Base-by-base conservation (phyloP, 2,329 filamentous ascomycete species). In the Nakataea oryzae region DNA sequence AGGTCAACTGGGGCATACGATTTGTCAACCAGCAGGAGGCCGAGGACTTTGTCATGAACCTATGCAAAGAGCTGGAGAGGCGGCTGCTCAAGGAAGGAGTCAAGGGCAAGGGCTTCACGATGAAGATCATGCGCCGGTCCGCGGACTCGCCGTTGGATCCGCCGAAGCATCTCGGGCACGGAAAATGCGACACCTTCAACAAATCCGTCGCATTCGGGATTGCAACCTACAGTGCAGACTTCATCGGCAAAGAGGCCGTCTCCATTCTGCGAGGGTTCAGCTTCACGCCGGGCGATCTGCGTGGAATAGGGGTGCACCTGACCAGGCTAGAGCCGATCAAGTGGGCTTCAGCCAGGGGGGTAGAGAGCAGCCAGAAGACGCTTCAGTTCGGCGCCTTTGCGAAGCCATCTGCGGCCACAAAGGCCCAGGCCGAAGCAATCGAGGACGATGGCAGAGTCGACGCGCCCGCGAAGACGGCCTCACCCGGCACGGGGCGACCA, bases 1-100 rank as follows among this genome's bases (percentile, higher is more conserved):
- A 99, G 72, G 91, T 99, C 65, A 99, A 95, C 69, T 99, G 95
- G 95, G 95, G 96, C 3, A 96, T 99, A 62, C 87, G 95, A 7
- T 99, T 99, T 71, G 86, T 95, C 67, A 96, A 83, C 64, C 91
- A 97, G 70, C 82, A 85, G n/a, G 93, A 99, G 74, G 93, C 92
- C 0, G 93, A 97, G 63, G 91, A 96, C 66, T 99, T 99, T 72
- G 82, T 97, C 32, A 79, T 85, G 64, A 95, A 90, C 66, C 78
- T 99, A 0, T 95, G 90, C 70, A 87, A 87, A 62, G 95, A 99
- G 73, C 77, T 99, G 8, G 87, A 93, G 67, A 88, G 87, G 62
- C 84, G 95, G 1, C 76, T 99, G 24, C 70, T 92, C 27, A 90
- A 92, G 66, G 91, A 97, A 71, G 82, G 87, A 32, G 91, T 97